Conservation (phyloP, 352 stramenopile genomes). For the Halophytophthora batemanensis region DNA sequence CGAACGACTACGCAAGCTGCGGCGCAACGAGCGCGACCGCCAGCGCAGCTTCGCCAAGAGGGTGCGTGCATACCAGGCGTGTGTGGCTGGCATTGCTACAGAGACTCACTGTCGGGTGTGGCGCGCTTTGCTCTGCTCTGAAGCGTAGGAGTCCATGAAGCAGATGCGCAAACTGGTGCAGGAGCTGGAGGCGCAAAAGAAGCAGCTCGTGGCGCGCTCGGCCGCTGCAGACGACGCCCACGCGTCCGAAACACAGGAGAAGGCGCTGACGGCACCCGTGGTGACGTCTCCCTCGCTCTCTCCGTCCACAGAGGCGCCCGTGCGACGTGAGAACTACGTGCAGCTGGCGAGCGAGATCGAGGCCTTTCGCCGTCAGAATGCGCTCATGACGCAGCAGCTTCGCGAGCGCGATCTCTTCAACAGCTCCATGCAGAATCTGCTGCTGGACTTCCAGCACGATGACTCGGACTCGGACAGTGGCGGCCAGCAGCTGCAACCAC, state of each 20-base stretch:
- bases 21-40: constrained; percentile 61
- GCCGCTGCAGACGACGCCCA: neutral
- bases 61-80: constrained; percentile 15
- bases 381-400: constrained; percentile 34
- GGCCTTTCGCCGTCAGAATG: constrained; percentile 38
- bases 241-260: too few species aligned
- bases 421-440: constrained; percentile 52
- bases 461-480: constrained; percentile 17
- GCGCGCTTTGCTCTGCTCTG: too few species aligned
- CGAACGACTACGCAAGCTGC: constrained; percentile 31
- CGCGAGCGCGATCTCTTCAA: constrained; percentile 46
- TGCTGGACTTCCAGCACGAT: constrained; percentile 36
- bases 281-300: constrained; percentile 2
- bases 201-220: constrained; percentile 25
- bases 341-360: constrained; percentile 44
- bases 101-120: neutral
- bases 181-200: constrained; percentile 46
- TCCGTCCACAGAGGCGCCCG: constrained; percentile 5
- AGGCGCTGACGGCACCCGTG: constrained; percentile 8
- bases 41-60: constrained; percentile 52
- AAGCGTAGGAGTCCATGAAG: constrained; percentile 43
- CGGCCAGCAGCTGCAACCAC: too few species aligned
- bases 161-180: constrained; percentile 43
- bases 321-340: constrained; percentile 38
- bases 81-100: neutral